Evolutionary conservation across 495 filamentous ascomycete species (phyloP).

Genomic region (Aspergillus homomorphus): DNA sequence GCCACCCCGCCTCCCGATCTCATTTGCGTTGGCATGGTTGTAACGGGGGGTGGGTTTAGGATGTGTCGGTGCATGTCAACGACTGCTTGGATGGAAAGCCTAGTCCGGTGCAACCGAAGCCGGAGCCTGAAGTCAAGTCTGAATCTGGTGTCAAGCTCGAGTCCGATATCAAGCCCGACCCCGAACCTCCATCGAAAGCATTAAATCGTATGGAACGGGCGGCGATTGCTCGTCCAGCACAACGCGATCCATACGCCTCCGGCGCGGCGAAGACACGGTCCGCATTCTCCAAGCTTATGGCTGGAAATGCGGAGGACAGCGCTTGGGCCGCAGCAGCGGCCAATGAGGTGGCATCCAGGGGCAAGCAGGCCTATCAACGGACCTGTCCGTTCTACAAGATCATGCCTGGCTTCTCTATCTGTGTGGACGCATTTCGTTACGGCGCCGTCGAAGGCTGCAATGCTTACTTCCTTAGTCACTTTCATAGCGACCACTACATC

Average conservation of each 20-base stretch:
- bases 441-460: slow-evolving; percentile 87
- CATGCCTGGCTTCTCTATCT: slow-evolving; percentile 84
- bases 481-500: slow-evolving; percentile 96
- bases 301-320: slow-evolving; percentile 79
- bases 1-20: no score
- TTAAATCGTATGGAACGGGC: slow-evolving; percentile 60
- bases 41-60: slow-evolving; percentile 28
- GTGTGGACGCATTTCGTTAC: slow-evolving; percentile 95
- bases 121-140: slow-evolving; percentile 4
- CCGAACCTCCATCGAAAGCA: slow-evolving; percentile 23
- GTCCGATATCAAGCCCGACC: not conserved
- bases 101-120: slow-evolving; percentile 42
- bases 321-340: slow-evolving; percentile 89
- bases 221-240: slow-evolving; percentile 68
- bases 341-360: slow-evolving; percentile 69
- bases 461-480: slow-evolving; percentile 97
- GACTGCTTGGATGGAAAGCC: slow-evolving; percentile 83
- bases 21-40: not conserved
- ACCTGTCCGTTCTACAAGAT: slow-evolving; percentile 99
- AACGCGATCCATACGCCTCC: slow-evolving; percentile 67
- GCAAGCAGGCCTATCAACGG: slow-evolving; percentile 84
- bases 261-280: slow-evolving; percentile 45
- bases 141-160: not conserved
- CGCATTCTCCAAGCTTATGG: slow-evolving; percentile 91
- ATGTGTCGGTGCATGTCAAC: slow-evolving; percentile 75